Evolutionary conservation across 352 stramenopile genomes (phyloP), one percentile per base, ranked within the genome.

Genomic region (Thraustochytrium striatum): DNA sequence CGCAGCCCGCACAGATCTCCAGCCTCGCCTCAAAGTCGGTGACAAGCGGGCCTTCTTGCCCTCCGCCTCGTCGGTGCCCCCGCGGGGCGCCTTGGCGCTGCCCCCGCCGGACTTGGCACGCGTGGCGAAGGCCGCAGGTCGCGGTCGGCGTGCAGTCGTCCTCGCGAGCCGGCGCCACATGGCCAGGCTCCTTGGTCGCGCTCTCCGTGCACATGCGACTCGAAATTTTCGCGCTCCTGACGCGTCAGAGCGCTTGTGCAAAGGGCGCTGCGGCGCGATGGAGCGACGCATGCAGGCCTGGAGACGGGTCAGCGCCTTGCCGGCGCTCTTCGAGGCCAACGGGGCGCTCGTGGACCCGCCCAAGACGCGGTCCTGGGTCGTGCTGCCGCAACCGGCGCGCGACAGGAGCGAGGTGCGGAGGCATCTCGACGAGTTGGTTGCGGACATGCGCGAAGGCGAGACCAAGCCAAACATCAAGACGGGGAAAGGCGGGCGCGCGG

Each of bases 311-410:
- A 70, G 59, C 41, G 5, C 50, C 25, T 53, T 70, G 19, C 59
- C 59, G 38, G 59, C n/a, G 21, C n/a, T 70, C 9, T 70, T 70
- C 59, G 59, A 50, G 33, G 21, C 3, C 21, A 33, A 53, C 2
- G 59, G 59, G 35, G 59, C 41, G 21, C 44, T 28, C n/a, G 35
- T 38, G 0, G n/a, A 25, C 9, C 59, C 35, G 38, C 59, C 59
- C 36, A 70, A 70, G 35, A 70, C 59, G 41, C 59, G 59, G 7
- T 33, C 59, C 36, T 70, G 59, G 59, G 35, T 33, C 9, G 53
- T 53, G 30, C 50, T 38, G 25, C 59, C 3, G 13, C 39, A 8
- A 35, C 36, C 5, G n/a, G 32, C 11, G 36, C n/a, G n/a, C 3
- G 2, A 41, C 57, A 65, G 57, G 57, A 41, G 57, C 57, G 57